A percentile compares a stretch with the other conserved stretches of the same genome.
These are phyloP conservation scores for Paulownia fortunei DNA, from an alignment of 257 asterid genomes.

Conservation along the genomic window DNA sequence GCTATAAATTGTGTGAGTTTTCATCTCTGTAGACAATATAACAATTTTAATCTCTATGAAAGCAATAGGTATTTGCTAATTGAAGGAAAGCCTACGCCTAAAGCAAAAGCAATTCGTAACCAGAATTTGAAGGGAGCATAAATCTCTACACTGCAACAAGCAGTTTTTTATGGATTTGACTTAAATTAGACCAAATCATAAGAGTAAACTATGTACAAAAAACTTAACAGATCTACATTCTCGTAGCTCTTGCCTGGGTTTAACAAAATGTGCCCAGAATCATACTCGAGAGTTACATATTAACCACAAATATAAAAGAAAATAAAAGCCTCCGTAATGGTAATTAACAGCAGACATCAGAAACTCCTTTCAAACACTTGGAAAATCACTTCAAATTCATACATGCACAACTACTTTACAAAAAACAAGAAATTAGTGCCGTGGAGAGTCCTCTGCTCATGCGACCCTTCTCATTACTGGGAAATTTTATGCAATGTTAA, in stretches of 20 bases:
- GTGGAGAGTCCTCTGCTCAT: slow-evolving; percentile 3
- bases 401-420: neutral
- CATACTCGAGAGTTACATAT: neutral
- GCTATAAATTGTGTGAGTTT: too few species aligned
- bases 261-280: neutral
- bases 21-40: too few species aligned
- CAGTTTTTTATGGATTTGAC: too few species aligned
- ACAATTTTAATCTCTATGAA: too few species aligned
- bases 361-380: neutral
- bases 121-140: too few species aligned
- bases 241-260: neutral
- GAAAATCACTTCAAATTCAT: neutral
- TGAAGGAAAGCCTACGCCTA: too few species aligned
- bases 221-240: neutral
- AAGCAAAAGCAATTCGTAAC: too few species aligned
- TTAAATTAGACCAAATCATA: too few species aligned
- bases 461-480: slow-evolving; percentile 20
- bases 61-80: too few species aligned
- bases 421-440: slow-evolving; percentile 14
- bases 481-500: neutral
- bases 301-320: neutral
- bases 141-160: too few species aligned
- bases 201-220: neutral
- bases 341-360: neutral
- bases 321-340: neutral